A percentile compares a stretch with the other conserved stretches of the same genome.
phyloP scores from a whole-genome alignment of 2,329 filamentous ascomycete genomes.

The Penicillium sp. region DNA sequence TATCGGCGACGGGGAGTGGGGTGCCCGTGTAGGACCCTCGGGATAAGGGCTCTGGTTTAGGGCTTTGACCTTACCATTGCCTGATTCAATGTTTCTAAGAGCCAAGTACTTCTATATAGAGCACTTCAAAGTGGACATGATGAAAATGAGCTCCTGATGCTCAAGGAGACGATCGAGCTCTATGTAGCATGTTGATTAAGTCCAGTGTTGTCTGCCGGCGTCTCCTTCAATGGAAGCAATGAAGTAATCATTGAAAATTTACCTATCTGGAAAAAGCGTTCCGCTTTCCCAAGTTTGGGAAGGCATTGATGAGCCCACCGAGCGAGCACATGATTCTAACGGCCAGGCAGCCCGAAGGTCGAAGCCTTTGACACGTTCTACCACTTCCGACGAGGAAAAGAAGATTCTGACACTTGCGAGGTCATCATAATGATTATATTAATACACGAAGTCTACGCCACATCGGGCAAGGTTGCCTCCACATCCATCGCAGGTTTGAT shows the following conservation, averaged over 20 bases:
- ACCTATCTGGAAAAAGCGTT: not conserved
- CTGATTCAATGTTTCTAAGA: no score
- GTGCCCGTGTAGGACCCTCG: not conserved
- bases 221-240: not conserved
- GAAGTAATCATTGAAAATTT: not conserved
- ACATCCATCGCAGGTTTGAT: conserved; percentile 38
- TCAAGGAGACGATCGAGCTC: no score
- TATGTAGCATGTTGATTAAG: no score
- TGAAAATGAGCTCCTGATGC: no score
- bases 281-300: no score
- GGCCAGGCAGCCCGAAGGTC: not conserved
- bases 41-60: conserved; percentile 14
- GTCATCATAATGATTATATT: not conserved
- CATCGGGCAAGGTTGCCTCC: conserved; percentile 36
- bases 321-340: not conserved
- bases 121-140: not conserved
- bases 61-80: not conserved
- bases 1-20: conserved; percentile 11
- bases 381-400: no score
- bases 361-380: not conserved
- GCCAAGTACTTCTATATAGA: no score
- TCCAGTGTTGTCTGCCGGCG: not conserved
- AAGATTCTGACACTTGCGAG: not conserved
- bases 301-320: not conserved
- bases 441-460: conserved; percentile 23